Evolutionary conservation across 257 asterid genomes (phyloP), one percentile per base, ranked within the genome.

Genomic region (Fraxinus pennsylvanica): DNA sequence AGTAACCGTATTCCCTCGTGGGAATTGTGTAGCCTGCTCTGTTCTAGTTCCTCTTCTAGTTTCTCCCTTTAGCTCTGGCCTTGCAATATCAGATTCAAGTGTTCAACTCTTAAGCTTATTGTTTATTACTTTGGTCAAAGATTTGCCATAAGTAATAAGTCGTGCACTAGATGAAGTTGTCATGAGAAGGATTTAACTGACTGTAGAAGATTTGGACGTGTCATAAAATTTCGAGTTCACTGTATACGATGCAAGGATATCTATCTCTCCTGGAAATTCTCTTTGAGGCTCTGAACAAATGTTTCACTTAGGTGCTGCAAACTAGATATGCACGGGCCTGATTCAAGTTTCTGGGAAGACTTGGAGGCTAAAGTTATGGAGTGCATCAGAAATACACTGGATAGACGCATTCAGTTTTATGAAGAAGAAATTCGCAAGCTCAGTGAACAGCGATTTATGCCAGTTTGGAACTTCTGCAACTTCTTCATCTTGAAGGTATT

Each of bases 401-500:
- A 96, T 78, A 86, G 89, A 67, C 93, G 99, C 81, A 88, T 92
- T 79, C 99, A 92, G 76, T 96, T 96, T 89, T 96, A 96, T 81
- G 99, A 93, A 88, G 99, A 96, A 63, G 99, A 96, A 86, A 90
- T 96, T 76, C 91, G 98, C 69, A 96, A 93, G 92, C 99, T 93
- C 86, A 96, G 99, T 43, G 99, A 96, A 84, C 97, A 91, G 81
- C 91, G 97, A 61, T 92, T 96, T 85, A 87, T 89, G 96, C 99
- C 97, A 76, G 86, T 96, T 81, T 96, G 99, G 99, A 96, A 92
- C 88, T 96, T 96, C 88, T 93, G 97, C 85, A 96, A 96, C 81
- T 96, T 96, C 82, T 96, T 93, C 82, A 92, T 96, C 82, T 87
- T 96, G 70, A 96, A 93, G 98, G 98, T 87, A 86, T 43, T 25